Conservation (phyloP, 116 monocot genomes). For the Zostera marina region DNA sequence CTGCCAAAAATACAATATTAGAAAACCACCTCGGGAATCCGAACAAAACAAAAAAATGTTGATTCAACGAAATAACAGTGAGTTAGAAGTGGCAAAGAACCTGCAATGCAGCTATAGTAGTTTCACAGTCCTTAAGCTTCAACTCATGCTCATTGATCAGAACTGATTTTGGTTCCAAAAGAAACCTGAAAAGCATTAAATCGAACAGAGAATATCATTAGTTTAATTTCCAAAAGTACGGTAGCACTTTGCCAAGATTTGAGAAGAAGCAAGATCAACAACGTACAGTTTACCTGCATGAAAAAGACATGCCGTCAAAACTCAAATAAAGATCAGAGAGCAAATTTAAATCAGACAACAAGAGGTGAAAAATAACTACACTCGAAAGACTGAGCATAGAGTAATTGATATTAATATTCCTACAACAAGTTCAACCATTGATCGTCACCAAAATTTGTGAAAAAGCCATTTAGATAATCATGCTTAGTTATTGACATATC, state of each 20-base stretch:
- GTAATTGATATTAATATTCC: too few relatives aligned
- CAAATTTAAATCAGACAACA: too few relatives aligned
- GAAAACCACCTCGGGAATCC: neutral
- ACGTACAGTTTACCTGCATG: slow-evolving; percentile 9
- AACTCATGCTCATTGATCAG: slow-evolving; percentile 64
- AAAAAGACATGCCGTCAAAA: neutral
- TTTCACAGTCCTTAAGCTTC: slow-evolving; percentile 82
- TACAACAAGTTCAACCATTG: too few relatives aligned
- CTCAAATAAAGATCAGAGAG: neutral
- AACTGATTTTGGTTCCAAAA: slow-evolving; percentile 75
- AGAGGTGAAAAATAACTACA: too few relatives aligned
- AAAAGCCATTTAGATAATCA: too few relatives aligned
- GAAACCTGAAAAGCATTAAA: slow-evolving; percentile 38
- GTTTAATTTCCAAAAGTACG: neutral
- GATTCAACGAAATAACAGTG: neutral
- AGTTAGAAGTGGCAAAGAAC: slow-evolving; percentile 11
- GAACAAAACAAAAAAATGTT: neutral
- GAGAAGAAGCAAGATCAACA: neutral
- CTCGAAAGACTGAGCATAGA: too few relatives aligned
- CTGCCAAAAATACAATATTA: slow-evolving; percentile 13
- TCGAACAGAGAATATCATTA: neutral
- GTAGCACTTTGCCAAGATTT: neutral
- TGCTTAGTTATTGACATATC: too few relatives aligned
- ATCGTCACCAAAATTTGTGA: too few relatives aligned
- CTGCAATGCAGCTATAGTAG: slow-evolving; percentile 67